Percentiles rank a stretch among this genome's conserved stretches.
Evolutionary conservation across 352 stramenopile species (phyloP).

Genomic region (Lagenidium sp.): DNA sequence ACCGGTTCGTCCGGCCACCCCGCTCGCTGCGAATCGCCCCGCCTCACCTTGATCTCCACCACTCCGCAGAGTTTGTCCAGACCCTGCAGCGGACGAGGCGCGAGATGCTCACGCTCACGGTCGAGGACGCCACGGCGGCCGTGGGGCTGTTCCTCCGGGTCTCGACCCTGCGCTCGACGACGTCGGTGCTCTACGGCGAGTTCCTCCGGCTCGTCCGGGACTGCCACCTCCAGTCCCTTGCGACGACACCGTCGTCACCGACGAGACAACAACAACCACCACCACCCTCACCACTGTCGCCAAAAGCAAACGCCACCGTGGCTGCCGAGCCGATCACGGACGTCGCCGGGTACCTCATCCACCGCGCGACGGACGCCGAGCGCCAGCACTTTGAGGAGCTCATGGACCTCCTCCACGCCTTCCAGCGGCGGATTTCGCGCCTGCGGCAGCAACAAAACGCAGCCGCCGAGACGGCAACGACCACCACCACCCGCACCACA

Average conservation of each 20-base stretch:
- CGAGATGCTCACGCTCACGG: slow-evolving; percentile 16
- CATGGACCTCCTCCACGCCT: slow-evolving; percentile 41
- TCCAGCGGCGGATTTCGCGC: slow-evolving; percentile 21
- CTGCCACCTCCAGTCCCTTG: background rate
- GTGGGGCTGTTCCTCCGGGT: slow-evolving; percentile 25
- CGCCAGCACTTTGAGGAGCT: slow-evolving; percentile 44
- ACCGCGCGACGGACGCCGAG: slow-evolving; percentile 23
- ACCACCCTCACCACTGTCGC: background rate
- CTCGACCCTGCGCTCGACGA: slow-evolving; percentile 13
- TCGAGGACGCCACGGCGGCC: slow-evolving; percentile 22
- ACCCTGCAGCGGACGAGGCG: slow-evolving; percentile 11
- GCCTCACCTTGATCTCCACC: no score
- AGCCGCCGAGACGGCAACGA: background rate
- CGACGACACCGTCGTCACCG: background rate
- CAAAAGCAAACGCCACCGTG: background rate
- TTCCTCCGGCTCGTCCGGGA: slow-evolving; percentile 20
- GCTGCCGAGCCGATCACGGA: background rate
- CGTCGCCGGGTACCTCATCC: slow-evolving; percentile 48
- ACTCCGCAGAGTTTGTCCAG: slow-evolving; percentile 29
- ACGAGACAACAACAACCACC: no score
- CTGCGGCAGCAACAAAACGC: background rate
- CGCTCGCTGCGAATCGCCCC: no score
- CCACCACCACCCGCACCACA: no score
- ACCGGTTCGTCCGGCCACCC: no score
- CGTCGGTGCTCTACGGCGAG: slow-evolving; percentile 22